These are phyloP conservation scores for Gossypium schwendimanii DNA, from an alignment of 441 rosid genomes.

Conservation along the genomic window DNA sequence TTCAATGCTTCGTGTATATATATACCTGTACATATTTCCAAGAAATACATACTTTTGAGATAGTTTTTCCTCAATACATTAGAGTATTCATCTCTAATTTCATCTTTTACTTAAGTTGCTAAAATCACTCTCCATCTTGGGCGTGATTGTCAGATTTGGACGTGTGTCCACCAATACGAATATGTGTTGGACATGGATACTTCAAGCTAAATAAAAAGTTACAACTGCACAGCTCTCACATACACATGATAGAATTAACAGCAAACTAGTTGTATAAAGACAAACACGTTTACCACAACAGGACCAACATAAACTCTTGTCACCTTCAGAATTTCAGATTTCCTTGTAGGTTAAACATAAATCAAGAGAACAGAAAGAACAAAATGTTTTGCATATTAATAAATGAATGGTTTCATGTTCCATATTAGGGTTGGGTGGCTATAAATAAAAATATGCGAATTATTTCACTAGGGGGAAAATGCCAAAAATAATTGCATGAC, in stretches of 20 bases:
- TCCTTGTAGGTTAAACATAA: neutral
- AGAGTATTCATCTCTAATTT: too few relatives aligned
- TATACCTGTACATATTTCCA: too few relatives aligned
- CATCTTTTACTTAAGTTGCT: neutral
- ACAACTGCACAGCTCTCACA: neutral
- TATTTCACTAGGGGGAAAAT: too few relatives aligned
- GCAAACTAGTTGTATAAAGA: neutral
- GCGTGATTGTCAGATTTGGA: neutral
- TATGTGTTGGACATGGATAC: neutral
- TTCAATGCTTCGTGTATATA: too few relatives aligned
- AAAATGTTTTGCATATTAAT: neutral
- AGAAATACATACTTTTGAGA: too few relatives aligned
- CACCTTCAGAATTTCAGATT: neutral
- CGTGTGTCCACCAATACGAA: too few relatives aligned
- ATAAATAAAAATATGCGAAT: too few relatives aligned
- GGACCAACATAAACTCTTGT: neutral
- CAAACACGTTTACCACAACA: neutral
- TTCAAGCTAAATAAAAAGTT: neutral
- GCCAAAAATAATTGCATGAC: neutral
- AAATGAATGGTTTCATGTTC: neutral
- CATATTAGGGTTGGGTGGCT: neutral
- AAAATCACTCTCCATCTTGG: neutral
- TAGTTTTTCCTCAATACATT: too few relatives aligned
- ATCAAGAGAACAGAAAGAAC: neutral
- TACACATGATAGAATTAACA: neutral